These are phyloP conservation scores for Alternaria sp. DNA, from an alignment of 2,329 filamentous ascomycete species.

Conservation along the genomic window DNA sequence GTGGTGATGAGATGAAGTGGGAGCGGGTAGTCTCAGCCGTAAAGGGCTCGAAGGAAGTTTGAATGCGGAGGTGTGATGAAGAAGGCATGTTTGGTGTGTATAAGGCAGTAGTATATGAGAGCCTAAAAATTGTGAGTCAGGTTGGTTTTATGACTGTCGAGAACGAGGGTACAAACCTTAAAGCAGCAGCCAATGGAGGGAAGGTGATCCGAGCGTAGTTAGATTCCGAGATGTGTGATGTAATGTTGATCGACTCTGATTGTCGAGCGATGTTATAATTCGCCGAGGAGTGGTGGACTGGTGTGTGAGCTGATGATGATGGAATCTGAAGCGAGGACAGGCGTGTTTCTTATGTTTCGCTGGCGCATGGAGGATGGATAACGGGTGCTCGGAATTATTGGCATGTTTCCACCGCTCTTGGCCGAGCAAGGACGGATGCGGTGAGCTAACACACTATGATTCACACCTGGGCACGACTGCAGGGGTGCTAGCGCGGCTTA, in stretches of 20 bases:
- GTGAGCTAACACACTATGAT: slow-evolving; percentile 31
- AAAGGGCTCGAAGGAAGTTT: slow-evolving; percentile 56
- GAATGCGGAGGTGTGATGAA: slow-evolving; percentile 53
- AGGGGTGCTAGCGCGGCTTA: slow-evolving; percentile 23
- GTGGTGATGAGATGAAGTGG: slow-evolving; percentile 51
- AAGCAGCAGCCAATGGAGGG: slow-evolving; percentile 40
- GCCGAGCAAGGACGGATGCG: slow-evolving; percentile 21
- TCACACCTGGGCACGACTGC: slow-evolving; percentile 19
- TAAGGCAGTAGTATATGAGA: slow-evolving; percentile 39
- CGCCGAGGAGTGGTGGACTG: slow-evolving; percentile 10
- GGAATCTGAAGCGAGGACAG: slow-evolving; percentile 22
- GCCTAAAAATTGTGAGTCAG: slow-evolving; percentile 58
- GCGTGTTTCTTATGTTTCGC: slow-evolving; percentile 43
- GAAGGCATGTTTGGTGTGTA: slow-evolving; percentile 53
- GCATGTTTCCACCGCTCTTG: slow-evolving; percentile 37
- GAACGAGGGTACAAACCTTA: slow-evolving; percentile 42
- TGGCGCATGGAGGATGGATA: slow-evolving; percentile 31
- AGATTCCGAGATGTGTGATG: slow-evolving; percentile 14
- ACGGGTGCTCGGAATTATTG: slow-evolving; percentile 37
- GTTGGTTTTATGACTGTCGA: slow-evolving; percentile 49
- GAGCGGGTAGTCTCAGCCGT: slow-evolving; percentile 53
- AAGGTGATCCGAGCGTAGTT: slow-evolving; percentile 42
- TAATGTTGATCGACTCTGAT: slow-evolving; percentile 5
- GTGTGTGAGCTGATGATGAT: slow-evolving; percentile 18
- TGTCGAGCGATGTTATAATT: slow-evolving; percentile 1